Evolutionary conservation across 2,329 filamentous ascomycete genomes (phyloP).

Genomic region (Phaeosphaeriaceae sp.): DNA sequence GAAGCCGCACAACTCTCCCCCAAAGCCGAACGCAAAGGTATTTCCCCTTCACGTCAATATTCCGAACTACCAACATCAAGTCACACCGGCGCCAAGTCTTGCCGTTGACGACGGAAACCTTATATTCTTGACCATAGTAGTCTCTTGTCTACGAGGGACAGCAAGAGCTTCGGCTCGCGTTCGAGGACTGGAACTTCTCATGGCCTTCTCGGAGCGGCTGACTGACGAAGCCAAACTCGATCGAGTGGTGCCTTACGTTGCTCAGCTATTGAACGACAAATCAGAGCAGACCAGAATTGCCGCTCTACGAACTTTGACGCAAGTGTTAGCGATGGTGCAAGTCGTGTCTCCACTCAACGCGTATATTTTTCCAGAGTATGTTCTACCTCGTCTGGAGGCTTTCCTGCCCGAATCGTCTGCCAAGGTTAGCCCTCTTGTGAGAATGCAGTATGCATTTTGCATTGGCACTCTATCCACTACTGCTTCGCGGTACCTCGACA

Average conservation of each 20-base stretch:
- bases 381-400: conserved; percentile 65
- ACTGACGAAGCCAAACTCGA: conserved; percentile 97
- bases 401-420: conserved; percentile 61
- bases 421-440: conserved; percentile 71
- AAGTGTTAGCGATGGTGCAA: conserved; percentile 81
- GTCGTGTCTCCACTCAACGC: conserved; percentile 82
- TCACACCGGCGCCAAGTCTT: conserved; percentile 67
- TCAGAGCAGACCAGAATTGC: conserved; percentile 85
- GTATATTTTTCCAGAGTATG: conserved; percentile 72
- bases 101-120: conserved; percentile 86
- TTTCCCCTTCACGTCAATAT: conserved; percentile 88
- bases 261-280: conserved; percentile 81
- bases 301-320: conserved; percentile 85
- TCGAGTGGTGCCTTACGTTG: conserved; percentile 87
- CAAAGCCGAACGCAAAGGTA: conserved; percentile 61
- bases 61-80: conserved; percentile 80
- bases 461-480: conserved; percentile 87
- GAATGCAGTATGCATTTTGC: conserved; percentile 92
- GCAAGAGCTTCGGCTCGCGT: conserved; percentile 87
- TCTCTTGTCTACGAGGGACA: conserved; percentile 87
- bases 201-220: conserved; percentile 89
- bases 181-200: conserved; percentile 86
- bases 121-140: conserved; percentile 88
- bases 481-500: conserved; percentile 84
- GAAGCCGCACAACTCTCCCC: conserved; percentile 39